phyloP scores from a whole-genome alignment of 1,284 basidiomycete genomes.

The Cryptococcus hybrid region DNA sequence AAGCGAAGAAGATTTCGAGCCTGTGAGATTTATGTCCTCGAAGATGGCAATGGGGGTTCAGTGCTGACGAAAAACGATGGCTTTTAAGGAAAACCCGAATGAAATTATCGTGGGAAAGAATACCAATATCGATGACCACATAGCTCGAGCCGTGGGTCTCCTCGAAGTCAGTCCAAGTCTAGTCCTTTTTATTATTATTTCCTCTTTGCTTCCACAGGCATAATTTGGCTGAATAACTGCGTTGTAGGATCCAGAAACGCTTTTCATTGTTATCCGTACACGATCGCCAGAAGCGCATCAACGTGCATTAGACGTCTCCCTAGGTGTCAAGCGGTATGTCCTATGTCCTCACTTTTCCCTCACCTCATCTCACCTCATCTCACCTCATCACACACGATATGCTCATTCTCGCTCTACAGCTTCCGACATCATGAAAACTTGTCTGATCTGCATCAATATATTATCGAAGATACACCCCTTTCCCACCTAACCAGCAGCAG shows the following conservation, averaged over 20 bases:
- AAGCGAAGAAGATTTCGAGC: slow-evolving; percentile 34
- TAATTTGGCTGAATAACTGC: not conserved
- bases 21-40: slow-evolving; percentile 12
- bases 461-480: slow-evolving; percentile 29
- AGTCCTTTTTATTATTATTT: not conserved
- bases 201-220: not conserved
- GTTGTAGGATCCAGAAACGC: slow-evolving; percentile 31
- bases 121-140: slow-evolving; percentile 32
- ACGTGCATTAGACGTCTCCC: slow-evolving; percentile 41
- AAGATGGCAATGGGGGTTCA: not conserved
- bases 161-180: slow-evolving; percentile 25
- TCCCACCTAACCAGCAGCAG: slow-evolving; percentile 2
- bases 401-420: slow-evolving; percentile 8
- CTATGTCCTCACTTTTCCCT: not conserved
- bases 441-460: slow-evolving; percentile 45
- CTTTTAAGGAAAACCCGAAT: slow-evolving; percentile 38
- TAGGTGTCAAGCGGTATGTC: slow-evolving; percentile 41
- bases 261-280: slow-evolving; percentile 45
- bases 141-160: slow-evolving; percentile 32
- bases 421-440: slow-evolving; percentile 42
- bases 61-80: not conserved
- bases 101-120: slow-evolving; percentile 42
- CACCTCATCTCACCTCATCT: not conserved
- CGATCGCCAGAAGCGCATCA: slow-evolving; percentile 30
- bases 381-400: too few species aligned